Base-by-base conservation (phyloP, 306 rosid genomes). In the Dryas octopetala region DNA sequence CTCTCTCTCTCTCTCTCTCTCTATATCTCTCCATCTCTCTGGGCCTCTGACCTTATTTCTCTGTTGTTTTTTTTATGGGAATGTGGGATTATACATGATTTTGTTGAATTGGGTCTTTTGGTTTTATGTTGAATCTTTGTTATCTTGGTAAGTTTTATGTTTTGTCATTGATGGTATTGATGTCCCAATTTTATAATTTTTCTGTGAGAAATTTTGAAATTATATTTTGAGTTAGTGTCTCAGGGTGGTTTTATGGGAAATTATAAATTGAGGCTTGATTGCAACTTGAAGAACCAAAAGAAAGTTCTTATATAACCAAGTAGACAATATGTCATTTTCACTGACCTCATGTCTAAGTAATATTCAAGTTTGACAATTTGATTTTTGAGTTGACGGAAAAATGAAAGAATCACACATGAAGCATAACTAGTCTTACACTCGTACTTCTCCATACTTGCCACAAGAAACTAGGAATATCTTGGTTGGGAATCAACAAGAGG, bases 101-200 rank as follows among this genome's bases (percentile, higher is more conserved):
- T 47, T 80, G 19, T 68, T 6, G 23, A 68, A 62, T 45, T 76
- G 74, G 74, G 80, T 70, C 26, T 75, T 28, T 32, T 15, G 10
- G 26, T 54, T 23, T 26, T 54, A 7, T 23, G 28, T 66, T 66
- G 65, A 7, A 6, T 11, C 23, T 23, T 44, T 57, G 44, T 19
- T 43, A 17, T 53, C 51, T n/a, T 10, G 52, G 41, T 3, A 46
- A 43, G 38, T 3, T 44, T 32, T 32, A 32, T 32, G 38, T 32
- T 53, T 43, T 54, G 63, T 40, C 63, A 38, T 40, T 54, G 62
- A 17, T 55, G 16, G 9, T 12, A 23, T 7, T 6, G 49, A 57
- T 19, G 51, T 45, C 38, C 13, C 1, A n/a, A n/a, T 16, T 23
- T 71, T 57, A 1, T 2, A 15, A 55, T 11, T 71, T 6, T 55